phyloP scores from a whole-genome alignment of 345 rosid species.

The Lepidium aucheri region DNA sequence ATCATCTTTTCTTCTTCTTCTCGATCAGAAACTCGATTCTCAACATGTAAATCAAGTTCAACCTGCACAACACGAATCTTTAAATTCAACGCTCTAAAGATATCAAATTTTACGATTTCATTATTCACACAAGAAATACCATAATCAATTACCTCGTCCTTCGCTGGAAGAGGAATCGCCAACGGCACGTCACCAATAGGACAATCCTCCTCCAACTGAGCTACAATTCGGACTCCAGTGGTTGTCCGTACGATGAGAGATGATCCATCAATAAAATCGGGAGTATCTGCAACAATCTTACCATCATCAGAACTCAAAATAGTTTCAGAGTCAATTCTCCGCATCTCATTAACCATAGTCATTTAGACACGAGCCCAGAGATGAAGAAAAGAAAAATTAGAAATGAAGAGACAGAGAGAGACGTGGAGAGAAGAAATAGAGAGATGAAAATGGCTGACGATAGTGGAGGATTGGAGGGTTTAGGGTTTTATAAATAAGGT shows the following conservation, averaged over 20 bases:
- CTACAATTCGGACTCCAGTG: slow-evolving; percentile 35
- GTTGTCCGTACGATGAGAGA: slow-evolving; percentile 22
- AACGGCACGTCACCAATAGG: neutral
- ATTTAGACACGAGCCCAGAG: neutral
- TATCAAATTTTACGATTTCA: slow-evolving; percentile 3
- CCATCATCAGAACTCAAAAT: neutral
- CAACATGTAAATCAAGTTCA: neutral
- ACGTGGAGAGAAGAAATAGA: neutral
- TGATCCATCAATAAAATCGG: neutral
- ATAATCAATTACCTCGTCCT: neutral
- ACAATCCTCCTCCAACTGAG: neutral
- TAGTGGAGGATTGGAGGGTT: neutral
- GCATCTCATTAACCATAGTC: neutral
- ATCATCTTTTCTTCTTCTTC: neutral
- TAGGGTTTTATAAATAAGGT: slow-evolving; percentile 5
- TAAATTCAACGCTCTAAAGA: neutral
- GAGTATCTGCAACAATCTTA: slow-evolving; percentile 6
- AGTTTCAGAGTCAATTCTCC: neutral
- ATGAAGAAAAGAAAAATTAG: neutral
- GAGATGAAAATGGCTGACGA: neutral
- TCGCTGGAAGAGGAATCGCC: neutral
- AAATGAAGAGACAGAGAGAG: neutral
- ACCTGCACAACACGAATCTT: slow-evolving; percentile 12
- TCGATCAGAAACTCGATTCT: neutral
- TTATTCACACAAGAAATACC: neutral